Evolutionary conservation across 495 filamentous ascomycete species (phyloP).

Genomic region (Ramalina intermedia): DNA sequence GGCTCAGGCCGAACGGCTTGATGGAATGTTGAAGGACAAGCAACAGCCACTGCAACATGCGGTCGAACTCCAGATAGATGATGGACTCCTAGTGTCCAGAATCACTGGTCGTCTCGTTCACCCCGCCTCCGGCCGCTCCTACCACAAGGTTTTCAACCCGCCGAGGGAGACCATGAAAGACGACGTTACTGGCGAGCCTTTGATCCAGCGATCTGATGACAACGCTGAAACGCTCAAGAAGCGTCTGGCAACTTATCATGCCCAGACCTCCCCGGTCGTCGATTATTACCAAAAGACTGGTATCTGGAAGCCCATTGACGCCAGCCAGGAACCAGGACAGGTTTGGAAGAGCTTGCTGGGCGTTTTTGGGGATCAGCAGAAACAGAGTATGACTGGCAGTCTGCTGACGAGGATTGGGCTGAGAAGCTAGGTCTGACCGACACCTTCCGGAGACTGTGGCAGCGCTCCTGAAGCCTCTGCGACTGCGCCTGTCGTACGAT

Average conservation of each 20-base stretch:
- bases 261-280: slow-evolving; percentile 84
- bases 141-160: slow-evolving; percentile 99
- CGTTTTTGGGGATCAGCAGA: slow-evolving; percentile 57
- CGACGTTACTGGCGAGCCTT: slow-evolving; percentile 89
- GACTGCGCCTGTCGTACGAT: background rate
- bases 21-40: slow-evolving; percentile 67
- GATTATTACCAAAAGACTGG: slow-evolving; percentile 92
- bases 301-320: slow-evolving; percentile 93
- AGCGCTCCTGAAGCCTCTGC: background rate
- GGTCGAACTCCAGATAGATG: slow-evolving; percentile 92
- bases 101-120: slow-evolving; percentile 95
- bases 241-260: slow-evolving; percentile 83
- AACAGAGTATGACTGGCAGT: slow-evolving; percentile 19
- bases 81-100: slow-evolving; percentile 78
- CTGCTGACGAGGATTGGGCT: slow-evolving; percentile 33
- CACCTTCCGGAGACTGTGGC: slow-evolving; percentile 11
- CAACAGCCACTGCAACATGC: slow-evolving; percentile 79
- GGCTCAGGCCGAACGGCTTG: slow-evolving; percentile 83
- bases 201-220: slow-evolving; percentile 93
- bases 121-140: slow-evolving; percentile 86
- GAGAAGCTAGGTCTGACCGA: slow-evolving; percentile 16
- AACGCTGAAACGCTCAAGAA: slow-evolving; percentile 96
- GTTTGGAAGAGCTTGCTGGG: slow-evolving; percentile 88
- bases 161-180: slow-evolving; percentile 88
- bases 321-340: slow-evolving; percentile 86